Evolutionary conservation across 1,139 yeast species (phyloP).

Genomic region (Scheffersomyces segobiensis): DNA sequence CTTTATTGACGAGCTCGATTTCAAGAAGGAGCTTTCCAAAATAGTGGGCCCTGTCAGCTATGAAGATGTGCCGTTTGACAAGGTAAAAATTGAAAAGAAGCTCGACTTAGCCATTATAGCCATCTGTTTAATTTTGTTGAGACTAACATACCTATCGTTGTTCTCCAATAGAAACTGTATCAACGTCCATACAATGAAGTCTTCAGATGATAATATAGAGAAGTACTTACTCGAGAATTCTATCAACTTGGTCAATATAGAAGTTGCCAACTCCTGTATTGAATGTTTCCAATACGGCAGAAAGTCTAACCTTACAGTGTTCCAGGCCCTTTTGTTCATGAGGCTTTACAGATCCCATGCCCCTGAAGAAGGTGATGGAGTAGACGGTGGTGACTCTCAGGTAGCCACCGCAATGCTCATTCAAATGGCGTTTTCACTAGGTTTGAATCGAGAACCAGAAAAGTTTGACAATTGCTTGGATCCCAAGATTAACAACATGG

Average conservation of each 20-base stretch:
- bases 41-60: conserved; percentile 29
- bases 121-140: conserved; percentile 18
- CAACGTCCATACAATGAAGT: conserved; percentile 14
- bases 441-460: conserved; percentile 54
- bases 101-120: conserved; percentile 24
- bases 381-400: conserved; percentile 52
- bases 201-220: conserved; percentile 11
- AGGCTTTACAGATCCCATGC: conserved; percentile 47
- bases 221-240: conserved; percentile 31
- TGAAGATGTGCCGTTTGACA: conserved; percentile 16
- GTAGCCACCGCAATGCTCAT: conserved; percentile 45
- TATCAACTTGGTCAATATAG: conserved; percentile 25
- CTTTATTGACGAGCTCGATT: conserved; percentile 29
- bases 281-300: conserved; percentile 26
- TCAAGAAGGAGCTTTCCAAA: conserved; percentile 17
- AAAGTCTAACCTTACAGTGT: conserved; percentile 24
- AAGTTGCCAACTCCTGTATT: conserved; percentile 31
- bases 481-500: conserved; percentile 34
- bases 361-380: conserved; percentile 52
- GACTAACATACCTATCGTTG: conserved; percentile 22
- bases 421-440: conserved; percentile 51
- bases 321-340: conserved; percentile 39
- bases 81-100: conserved; percentile 15
- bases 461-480: conserved; percentile 28
- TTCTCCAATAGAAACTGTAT: conserved; percentile 22